phyloP scores from a whole-genome alignment of 352 stramenopile genomes.

The Halophytophthora batemanensis region DNA sequence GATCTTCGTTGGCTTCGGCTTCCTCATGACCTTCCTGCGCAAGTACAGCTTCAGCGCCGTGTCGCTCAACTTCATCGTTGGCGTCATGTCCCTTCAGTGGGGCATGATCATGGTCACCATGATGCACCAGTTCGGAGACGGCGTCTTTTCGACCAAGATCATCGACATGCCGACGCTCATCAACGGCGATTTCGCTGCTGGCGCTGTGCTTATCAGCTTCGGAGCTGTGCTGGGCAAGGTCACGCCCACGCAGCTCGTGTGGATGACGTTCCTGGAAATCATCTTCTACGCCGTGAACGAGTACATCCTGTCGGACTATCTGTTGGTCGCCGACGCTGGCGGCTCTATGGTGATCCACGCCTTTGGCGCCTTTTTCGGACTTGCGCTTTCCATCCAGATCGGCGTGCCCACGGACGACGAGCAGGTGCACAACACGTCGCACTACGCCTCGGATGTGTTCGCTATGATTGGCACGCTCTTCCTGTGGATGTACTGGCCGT shows the following conservation, averaged over 20 bases:
- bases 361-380: constrained; percentile 76
- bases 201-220: constrained; percentile 70
- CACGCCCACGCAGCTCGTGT: constrained; percentile 64
- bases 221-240: constrained; percentile 67
- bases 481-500: constrained; percentile 85
- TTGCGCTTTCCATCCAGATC: constrained; percentile 52
- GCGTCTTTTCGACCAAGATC: constrained; percentile 29
- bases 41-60: constrained; percentile 71
- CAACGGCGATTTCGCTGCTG: constrained; percentile 71
- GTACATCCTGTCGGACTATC: constrained; percentile 44
- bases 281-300: constrained; percentile 76
- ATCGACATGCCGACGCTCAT: constrained; percentile 56
- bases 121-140: constrained; percentile 39
- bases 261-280: constrained; percentile 67
- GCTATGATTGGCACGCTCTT: constrained; percentile 79
- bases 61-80: constrained; percentile 71
- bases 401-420: constrained; percentile 29
- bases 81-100: constrained; percentile 56
- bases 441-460: constrained; percentile 62
- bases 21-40: constrained; percentile 83
- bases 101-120: constrained; percentile 64
- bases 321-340: constrained; percentile 69
- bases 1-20: constrained; percentile 83
- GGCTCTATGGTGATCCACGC: constrained; percentile 83
- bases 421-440: constrained; percentile 52